These are phyloP conservation scores for Brettanomyces nanus DNA, from an alignment of 805 yeast genomes.

Conservation along the genomic window DNA sequence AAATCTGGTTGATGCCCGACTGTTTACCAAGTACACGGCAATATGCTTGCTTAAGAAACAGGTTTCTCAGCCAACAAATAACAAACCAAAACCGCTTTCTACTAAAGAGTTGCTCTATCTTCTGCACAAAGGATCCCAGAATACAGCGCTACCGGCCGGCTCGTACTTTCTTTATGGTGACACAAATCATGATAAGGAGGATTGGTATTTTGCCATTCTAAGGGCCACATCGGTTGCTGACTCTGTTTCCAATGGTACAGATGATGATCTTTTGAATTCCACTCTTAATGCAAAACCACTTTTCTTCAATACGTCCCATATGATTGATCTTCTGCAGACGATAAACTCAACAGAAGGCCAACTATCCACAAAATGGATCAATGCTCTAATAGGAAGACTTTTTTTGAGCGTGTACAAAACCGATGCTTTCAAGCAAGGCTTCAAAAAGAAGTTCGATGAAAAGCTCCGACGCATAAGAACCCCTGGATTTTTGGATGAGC, in stretches of 20 bases:
- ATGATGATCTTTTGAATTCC: constrained; percentile 42
- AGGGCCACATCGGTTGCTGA: constrained; percentile 49
- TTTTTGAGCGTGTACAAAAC: constrained; percentile 75
- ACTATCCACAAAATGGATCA: constrained; percentile 80
- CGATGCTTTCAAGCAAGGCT: constrained; percentile 46
- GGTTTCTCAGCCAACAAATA: neutral
- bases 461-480: constrained; percentile 73
- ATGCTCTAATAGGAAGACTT: constrained; percentile 77
- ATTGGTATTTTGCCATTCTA: constrained; percentile 84
- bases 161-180: constrained; percentile 65
- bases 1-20: constrained; percentile 57
- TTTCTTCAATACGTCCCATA: constrained; percentile 62
- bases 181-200: constrained; percentile 77
- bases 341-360: constrained; percentile 80
- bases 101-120: constrained; percentile 29
- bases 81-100: constrained; percentile 46
- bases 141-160: constrained; percentile 27
- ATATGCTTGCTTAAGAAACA: constrained; percentile 57
- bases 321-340: constrained; percentile 65
- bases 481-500: constrained; percentile 83
- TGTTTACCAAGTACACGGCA: constrained; percentile 75
- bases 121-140: constrained; percentile 14
- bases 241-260: neutral
- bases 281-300: constrained; percentile 60
- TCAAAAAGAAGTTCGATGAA: constrained; percentile 53